Conservation (phyloP, 1,284 basidiomycete species). For the Porphyrellus sp. region DNA sequence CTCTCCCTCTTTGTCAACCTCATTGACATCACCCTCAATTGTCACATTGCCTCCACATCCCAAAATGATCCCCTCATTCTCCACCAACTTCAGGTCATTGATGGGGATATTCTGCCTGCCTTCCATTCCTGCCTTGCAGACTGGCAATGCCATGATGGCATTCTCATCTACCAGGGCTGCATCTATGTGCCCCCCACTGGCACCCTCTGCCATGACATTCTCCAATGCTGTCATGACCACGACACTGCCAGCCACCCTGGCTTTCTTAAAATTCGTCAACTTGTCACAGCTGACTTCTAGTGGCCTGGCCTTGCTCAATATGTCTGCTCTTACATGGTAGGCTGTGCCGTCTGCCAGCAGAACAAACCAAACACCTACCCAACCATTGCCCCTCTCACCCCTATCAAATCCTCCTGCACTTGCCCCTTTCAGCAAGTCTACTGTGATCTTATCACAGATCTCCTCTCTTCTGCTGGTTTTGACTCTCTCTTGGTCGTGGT, state of each 20-base stretch:
- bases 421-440: background rate
- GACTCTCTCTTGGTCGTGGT: background rate
- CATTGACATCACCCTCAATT: background rate
- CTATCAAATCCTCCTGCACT: background rate
- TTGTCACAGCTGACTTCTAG: background rate
- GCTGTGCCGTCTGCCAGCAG: background rate
- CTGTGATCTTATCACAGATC: background rate
- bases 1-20: background rate
- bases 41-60: background rate
- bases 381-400: background rate
- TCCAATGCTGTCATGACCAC: background rate
- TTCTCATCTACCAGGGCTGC: background rate
- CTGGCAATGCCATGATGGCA: background rate
- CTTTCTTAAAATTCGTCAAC: background rate
- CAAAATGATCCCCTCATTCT: background rate
- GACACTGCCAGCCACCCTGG: background rate
- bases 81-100: background rate
- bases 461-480: background rate
- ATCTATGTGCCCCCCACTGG: background rate
- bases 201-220: background rate
- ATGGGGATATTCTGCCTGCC: background rate
- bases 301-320: background rate
- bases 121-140: background rate
- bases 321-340: background rate
- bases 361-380: background rate